Evolutionary conservation across 306 rosid species (phyloP).

Genomic region (Dalbergia cultrata): DNA sequence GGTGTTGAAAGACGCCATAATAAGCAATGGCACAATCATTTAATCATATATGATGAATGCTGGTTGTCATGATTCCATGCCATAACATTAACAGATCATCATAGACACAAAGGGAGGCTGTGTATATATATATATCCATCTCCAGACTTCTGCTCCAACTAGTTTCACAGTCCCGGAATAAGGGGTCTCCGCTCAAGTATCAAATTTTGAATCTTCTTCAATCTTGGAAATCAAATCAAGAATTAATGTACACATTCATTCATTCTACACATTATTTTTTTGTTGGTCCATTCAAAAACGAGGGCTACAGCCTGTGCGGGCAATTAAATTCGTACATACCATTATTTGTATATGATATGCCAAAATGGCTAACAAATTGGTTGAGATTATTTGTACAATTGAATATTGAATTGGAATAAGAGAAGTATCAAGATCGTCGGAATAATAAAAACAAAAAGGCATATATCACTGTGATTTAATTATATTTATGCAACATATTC

Average conservation of each 20-base stretch:
- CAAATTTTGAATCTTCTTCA: conserved; percentile 52
- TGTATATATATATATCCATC: conserved; percentile 9
- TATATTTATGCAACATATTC: too few relatives aligned
- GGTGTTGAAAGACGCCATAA: conserved; percentile 49
- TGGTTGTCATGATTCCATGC: not conserved
- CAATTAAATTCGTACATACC: conserved; percentile 24
- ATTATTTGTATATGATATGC: conserved; percentile 29
- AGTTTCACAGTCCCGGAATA: conserved; percentile 17
- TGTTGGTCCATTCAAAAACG: conserved; percentile 34
- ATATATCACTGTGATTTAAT: not conserved
- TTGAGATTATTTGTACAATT: conserved; percentile 32
- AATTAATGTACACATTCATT: not conserved
- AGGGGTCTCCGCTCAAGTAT: conserved; percentile 29
- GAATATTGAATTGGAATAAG: conserved; percentile 39
- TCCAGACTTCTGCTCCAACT: conserved; percentile 41
- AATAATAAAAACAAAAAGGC: not conserved
- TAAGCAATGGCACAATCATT: conserved; percentile 53
- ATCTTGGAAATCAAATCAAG: conserved; percentile 18
- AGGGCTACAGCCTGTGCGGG: conserved; percentile 7
- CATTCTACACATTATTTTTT: conserved; percentile 30
- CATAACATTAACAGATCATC: conserved; percentile 24
- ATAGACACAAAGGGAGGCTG: conserved; percentile 1
- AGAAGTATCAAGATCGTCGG: not conserved
- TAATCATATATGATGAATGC: not conserved
- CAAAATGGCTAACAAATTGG: conserved; percentile 26